Conservation (phyloP, 164 flowering plant genomes). For the Brasenia schreberi region DNA sequence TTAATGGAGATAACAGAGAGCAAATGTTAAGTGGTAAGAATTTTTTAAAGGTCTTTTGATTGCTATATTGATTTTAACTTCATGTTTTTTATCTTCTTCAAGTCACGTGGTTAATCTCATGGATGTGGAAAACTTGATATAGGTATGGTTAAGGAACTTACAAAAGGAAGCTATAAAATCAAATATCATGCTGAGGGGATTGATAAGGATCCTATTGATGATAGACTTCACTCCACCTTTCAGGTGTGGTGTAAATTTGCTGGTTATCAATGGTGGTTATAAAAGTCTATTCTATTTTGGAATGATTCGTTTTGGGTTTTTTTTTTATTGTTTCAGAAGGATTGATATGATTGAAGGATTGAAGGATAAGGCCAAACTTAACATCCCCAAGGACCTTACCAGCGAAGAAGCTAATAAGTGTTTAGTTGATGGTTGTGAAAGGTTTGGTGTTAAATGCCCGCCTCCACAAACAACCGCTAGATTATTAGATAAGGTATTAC, state of each 20-base stretch:
- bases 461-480: conserved; percentile 93
- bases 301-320: no score
- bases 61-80: no score
- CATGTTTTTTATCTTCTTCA: no score
- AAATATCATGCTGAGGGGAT: conserved; percentile 78
- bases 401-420: conserved; percentile 70
- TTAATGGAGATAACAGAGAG: conserved; percentile 84
- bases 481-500: conserved; percentile 67
- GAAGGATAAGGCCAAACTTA: conserved; percentile 60
- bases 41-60: not conserved
- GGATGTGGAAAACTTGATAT: no score
- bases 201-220: conserved; percentile 77
- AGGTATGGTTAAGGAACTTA: conserved; percentile 86
- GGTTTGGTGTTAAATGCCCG: conserved; percentile 73
- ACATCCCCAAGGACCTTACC: conserved; percentile 73
- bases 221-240: conserved; percentile 98
- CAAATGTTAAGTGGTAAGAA: conserved; percentile 68
- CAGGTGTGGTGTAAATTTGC: conserved; percentile 25
- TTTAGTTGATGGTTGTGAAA: conserved; percentile 59
- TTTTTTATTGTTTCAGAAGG: no score
- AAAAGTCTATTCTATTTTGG: not conserved
- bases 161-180: conserved; percentile 81
- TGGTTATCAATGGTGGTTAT: not conserved
- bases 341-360: conserved; percentile 85
- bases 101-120: no score